These are phyloP conservation scores for Rhodocollybia butyracea DNA, from an alignment of 768 basidiomycete genomes.

Conservation along the genomic window DNA sequence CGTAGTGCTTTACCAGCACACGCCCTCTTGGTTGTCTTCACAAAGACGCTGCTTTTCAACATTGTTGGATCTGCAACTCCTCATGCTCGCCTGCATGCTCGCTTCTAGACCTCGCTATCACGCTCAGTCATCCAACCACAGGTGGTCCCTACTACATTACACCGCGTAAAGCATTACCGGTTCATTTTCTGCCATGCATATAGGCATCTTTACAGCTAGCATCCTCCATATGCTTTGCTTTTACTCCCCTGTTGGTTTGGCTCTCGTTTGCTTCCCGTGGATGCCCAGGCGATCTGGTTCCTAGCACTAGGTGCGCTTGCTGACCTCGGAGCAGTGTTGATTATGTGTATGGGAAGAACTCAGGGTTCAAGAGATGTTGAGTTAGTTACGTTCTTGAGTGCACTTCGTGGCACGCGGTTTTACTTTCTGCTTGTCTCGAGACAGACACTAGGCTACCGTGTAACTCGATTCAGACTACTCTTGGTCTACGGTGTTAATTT, in stretches of 20 bases:
- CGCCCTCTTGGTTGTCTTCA: background rate
- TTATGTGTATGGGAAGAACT: background rate
- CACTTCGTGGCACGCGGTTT: slow-evolving; percentile 9
- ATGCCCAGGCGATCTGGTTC: background rate
- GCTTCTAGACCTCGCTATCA: background rate
- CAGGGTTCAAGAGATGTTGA: background rate
- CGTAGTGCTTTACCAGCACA: background rate
- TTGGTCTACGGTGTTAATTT: slow-evolving; percentile 3
- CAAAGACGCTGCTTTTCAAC: background rate
- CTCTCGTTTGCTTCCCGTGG: background rate
- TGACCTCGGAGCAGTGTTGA: background rate
- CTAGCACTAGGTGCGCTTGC: background rate
- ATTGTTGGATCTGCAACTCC: background rate
- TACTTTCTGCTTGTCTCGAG: background rate
- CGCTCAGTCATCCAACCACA: background rate
- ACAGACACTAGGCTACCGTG: background rate
- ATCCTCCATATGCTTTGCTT: too few relatives aligned
- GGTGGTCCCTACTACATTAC: background rate
- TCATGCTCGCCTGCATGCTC: background rate
- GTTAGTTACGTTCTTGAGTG: slow-evolving; percentile 7
- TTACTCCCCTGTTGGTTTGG: slow-evolving; percentile 1
- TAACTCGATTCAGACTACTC: slow-evolving; percentile 12
- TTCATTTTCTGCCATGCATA: background rate
- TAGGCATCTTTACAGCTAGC: too few relatives aligned
- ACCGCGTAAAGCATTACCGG: background rate